Base-by-base conservation (phyloP, 1,284 basidiomycete species). In the Amylostereum areolatum region DNA sequence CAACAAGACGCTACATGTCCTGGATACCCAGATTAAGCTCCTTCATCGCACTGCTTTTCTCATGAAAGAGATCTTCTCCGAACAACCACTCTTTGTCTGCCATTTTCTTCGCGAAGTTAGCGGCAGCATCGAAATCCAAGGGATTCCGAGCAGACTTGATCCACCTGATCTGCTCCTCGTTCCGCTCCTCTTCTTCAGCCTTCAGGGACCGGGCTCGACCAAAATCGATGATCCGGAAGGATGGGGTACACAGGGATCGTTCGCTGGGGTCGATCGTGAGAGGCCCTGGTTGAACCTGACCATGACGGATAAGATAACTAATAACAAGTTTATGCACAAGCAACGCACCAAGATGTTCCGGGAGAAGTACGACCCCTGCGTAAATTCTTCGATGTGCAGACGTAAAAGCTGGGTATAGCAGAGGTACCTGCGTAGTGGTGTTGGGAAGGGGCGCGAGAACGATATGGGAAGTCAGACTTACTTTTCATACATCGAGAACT, bases 191-290 rank as follows among this genome's bases (percentile, higher is more conserved):
- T 27, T 29, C 18, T 32, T 35, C 42, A 40, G 8, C 11, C 9
- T 51, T 31, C 32, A 27, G 45, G 32, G 25, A 37, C 42, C 30
- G 9, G 31, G 54, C 59, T 8, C 65, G 58, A 32, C 77, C 77
- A 59, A 79, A 78, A 59, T 81, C 78, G 52, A 80, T 78, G 55
- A 80, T 56, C 29, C 77, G 67, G 59, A 75, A 80, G 56, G 70
- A 71, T 43, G 62, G 68, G 11, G 52, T 52, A 36, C 57, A 50
- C 51, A 50, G 48, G 49, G 58, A 58, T 50, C 59, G 44, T 49
- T 48, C 1, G 18, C 49, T 43, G 24, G 67, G 71, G 5, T 63
- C 66, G 11, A 54, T 53, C 7, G 58, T 63, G 35, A 78, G 61
- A 18, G 75, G 74, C 0, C 76, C 78, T 0, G 66, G 65, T 54